A percentile compares a stretch with the other conserved stretches of the same genome.
These are phyloP conservation scores for Salix koriyanagi DNA, from an alignment of 345 rosid genomes.

Conservation along the genomic window DNA sequence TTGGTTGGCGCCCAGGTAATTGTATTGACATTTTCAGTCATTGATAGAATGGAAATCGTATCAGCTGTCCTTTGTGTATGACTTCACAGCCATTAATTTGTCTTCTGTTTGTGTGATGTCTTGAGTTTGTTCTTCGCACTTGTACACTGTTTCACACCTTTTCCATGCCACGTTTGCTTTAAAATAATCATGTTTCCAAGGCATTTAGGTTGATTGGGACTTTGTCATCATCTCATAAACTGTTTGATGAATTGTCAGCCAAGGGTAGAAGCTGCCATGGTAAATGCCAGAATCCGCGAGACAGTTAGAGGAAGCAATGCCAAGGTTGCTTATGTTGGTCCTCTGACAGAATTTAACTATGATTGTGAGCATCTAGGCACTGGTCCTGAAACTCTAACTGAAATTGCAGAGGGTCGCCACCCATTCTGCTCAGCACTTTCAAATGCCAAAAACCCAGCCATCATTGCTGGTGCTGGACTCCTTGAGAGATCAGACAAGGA, in stretches of 20 bases:
- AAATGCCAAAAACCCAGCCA: slow-evolving; percentile 85
- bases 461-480: slow-evolving; percentile 83
- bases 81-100: background rate
- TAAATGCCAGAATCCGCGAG: slow-evolving; percentile 92
- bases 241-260: slow-evolving; percentile 55
- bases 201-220: background rate
- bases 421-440: slow-evolving; percentile 57
- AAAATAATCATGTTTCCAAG: background rate
- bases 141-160: background rate
- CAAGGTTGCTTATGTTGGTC: slow-evolving; percentile 88
- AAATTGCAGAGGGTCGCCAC: slow-evolving; percentile 78
- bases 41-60: background rate
- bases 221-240: slow-evolving; percentile 11
- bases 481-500: slow-evolving; percentile 78
- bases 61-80: background rate
- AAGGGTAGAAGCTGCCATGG: slow-evolving; percentile 95
- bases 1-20: slow-evolving; percentile 88
- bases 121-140: background rate
- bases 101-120: background rate
- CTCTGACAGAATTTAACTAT: slow-evolving; percentile 71
- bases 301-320: slow-evolving; percentile 78
- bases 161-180: background rate
- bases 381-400: slow-evolving; percentile 70
- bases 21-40: background rate
- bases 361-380: slow-evolving; percentile 84